Conservation (phyloP, 306 rosid species). For the Inga leiocalycina region DNA sequence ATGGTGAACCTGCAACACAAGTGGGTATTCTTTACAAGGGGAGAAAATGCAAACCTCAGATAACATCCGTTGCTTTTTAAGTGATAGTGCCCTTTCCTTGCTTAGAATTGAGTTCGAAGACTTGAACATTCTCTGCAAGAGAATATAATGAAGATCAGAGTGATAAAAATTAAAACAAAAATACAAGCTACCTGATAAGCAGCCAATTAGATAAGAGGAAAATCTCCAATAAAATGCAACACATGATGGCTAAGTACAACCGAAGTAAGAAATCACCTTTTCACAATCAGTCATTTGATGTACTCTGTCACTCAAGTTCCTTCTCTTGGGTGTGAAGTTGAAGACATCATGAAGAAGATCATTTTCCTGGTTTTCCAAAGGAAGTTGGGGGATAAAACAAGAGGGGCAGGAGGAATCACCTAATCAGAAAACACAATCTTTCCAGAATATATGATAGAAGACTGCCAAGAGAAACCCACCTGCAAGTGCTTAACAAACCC, state of each 20-base stretch:
- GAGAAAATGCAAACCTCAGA: slow-evolving; percentile 64
- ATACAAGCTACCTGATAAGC: not conserved
- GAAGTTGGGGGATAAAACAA: not conserved
- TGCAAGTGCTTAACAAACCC: slow-evolving; percentile 95
- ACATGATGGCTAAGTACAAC: slow-evolving; percentile 9
- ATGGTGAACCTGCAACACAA: not conserved
- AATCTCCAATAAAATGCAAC: not conserved
- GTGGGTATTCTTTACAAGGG: not conserved
- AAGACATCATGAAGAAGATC: slow-evolving; percentile 85
- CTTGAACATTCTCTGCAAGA: slow-evolving; percentile 72
- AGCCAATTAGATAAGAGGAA: not conserved
- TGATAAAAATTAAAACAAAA: not conserved
- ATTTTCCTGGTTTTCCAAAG: slow-evolving; percentile 65
- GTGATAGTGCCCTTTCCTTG: slow-evolving; percentile 87
- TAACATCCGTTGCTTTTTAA: slow-evolving; percentile 77
- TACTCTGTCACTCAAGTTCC: slow-evolving; percentile 42
- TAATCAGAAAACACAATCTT: slow-evolving; percentile 7
- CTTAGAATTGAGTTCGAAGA: slow-evolving; percentile 85
- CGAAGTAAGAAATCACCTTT: slow-evolving; percentile 53
- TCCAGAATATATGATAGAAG: not conserved
- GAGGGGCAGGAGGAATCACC: not conserved
- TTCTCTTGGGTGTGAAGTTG: slow-evolving; percentile 77
- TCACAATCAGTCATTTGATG: slow-evolving; percentile 72
- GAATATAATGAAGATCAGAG: not conserved
- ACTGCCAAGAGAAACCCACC: slow-evolving; percentile 49